Conservation (phyloP, 2,329 filamentous ascomycete genomes). For the Beauveria sp. region DNA sequence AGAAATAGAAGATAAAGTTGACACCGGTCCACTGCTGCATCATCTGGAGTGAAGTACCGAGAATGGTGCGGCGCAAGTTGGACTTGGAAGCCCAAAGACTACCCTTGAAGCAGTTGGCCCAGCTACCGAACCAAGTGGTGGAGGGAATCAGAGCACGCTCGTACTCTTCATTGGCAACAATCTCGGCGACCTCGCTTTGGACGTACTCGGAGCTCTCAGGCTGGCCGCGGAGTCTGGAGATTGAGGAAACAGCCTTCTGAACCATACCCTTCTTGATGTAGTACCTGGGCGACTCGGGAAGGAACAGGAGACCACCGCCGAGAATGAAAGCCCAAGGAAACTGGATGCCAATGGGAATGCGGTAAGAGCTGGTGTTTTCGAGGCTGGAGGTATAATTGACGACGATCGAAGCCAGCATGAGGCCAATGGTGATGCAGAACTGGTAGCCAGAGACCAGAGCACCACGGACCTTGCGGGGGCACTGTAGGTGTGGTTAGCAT, state of each 20-base stretch:
- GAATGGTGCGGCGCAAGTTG: slow-evolving; percentile 62
- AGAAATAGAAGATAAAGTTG: slow-evolving; percentile 90
- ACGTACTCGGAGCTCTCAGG: slow-evolving; percentile 65
- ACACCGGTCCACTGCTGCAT: slow-evolving; percentile 81
- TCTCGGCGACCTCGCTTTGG: slow-evolving; percentile 72
- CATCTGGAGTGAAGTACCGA: slow-evolving; percentile 69
- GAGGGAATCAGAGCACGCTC: slow-evolving; percentile 63
- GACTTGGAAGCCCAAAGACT: slow-evolving; percentile 55
- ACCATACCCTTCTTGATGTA: slow-evolving; percentile 72
- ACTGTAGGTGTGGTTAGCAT: slow-evolving; percentile 22
- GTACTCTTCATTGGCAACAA: slow-evolving; percentile 83
- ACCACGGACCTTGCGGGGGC: slow-evolving; percentile 64
- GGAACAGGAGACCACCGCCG: slow-evolving; percentile 60
- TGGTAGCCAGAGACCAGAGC: slow-evolving; percentile 77
- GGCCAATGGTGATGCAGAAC: slow-evolving; percentile 74
- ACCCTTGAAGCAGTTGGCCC: slow-evolving; percentile 61
- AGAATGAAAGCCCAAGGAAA: slow-evolving; percentile 76
- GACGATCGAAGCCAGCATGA: slow-evolving; percentile 67
- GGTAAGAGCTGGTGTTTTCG: slow-evolving; percentile 59
- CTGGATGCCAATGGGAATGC: slow-evolving; percentile 74
- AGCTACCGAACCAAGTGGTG: slow-evolving; percentile 57
- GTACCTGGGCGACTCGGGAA: slow-evolving; percentile 81
- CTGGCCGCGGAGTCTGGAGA: slow-evolving; percentile 68
- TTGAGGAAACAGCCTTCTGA: slow-evolving; percentile 52
- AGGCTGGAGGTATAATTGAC: slow-evolving; percentile 62